phyloP scores from a whole-genome alignment of 495 filamentous ascomycete genomes.

The Aspergillus heteromorphus region DNA sequence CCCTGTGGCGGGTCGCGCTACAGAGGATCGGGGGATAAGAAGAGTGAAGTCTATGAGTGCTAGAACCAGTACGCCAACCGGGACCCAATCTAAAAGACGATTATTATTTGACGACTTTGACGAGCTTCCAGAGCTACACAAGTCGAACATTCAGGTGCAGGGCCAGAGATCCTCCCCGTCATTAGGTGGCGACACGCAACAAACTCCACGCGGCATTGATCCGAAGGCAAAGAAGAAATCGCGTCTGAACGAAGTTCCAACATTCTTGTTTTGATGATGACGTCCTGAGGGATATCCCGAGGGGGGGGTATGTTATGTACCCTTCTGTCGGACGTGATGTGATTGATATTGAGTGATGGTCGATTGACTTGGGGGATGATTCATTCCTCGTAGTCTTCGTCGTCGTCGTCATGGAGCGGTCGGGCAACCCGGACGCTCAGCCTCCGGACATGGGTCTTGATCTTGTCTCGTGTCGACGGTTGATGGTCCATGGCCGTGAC shows the following conservation, averaged over 20 bases:
- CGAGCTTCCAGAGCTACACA: conserved; percentile 31
- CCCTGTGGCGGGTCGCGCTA: neutral
- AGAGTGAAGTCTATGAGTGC: conserved; percentile 6
- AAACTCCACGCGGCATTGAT: conserved; percentile 14
- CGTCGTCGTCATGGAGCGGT: conserved; percentile 15
- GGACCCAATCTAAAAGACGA: conserved; percentile 29
- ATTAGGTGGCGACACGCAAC: conserved; percentile 5
- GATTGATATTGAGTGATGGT: neutral
- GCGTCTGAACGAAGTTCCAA: conserved; percentile 42
- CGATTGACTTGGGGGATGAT: neutral
- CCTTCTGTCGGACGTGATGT: neutral
- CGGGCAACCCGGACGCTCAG: conserved; percentile 27
- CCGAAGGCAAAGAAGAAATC: conserved; percentile 24
- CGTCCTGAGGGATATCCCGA: neutral
- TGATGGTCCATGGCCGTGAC: conserved; percentile 23
- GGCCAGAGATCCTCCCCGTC: conserved; percentile 10
- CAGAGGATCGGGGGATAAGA: neutral
- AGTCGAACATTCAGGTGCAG: conserved; percentile 15
- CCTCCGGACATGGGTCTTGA: conserved; percentile 29
- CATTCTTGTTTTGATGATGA: conserved; percentile 36
- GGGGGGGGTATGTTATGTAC: neutral
- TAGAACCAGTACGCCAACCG: conserved; percentile 8
- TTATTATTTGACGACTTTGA: conserved; percentile 41
- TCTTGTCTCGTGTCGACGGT: conserved; percentile 27
- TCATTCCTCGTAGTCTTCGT: conserved; percentile 6